Conservation (phyloP, 192 early-diverging fungal species). For the Powellomyces hirtus region DNA sequence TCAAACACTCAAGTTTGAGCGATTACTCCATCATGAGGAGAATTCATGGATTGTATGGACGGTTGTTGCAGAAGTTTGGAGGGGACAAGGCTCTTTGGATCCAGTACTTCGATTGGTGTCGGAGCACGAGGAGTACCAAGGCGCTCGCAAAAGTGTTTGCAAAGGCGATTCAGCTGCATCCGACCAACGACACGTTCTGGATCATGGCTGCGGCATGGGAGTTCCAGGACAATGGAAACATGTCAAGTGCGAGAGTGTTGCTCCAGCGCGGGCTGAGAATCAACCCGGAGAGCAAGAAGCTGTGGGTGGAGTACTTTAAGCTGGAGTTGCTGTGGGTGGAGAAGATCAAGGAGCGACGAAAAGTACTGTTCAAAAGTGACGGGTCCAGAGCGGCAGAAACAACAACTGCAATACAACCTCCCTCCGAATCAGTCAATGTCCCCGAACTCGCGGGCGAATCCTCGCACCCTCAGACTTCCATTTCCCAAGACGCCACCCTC, state of each 20-base stretch:
- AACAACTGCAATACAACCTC: constrained; percentile 31
- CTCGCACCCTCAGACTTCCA: not conserved
- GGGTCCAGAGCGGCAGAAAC: constrained; percentile 15
- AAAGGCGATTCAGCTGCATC: constrained; percentile 84
- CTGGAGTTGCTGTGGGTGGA: constrained; percentile 87
- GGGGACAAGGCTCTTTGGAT: constrained; percentile 84
- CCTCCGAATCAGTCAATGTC: constrained; percentile 10
- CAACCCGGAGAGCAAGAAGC: constrained; percentile 62
- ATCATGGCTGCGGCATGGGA: constrained; percentile 89
- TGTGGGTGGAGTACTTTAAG: constrained; percentile 94
- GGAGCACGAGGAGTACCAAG: constrained; percentile 48
- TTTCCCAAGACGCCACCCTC: constrained; percentile 2
- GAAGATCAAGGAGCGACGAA: constrained; percentile 77
- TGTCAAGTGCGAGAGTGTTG: constrained; percentile 75
- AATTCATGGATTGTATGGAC: constrained; percentile 77
- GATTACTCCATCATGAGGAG: constrained; percentile 75
- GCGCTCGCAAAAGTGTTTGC: constrained; percentile 74
- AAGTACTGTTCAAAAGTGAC: constrained; percentile 64
- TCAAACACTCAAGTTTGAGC: constrained; percentile 49
- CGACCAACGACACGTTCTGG: constrained; percentile 80
- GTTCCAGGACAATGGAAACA: constrained; percentile 79
- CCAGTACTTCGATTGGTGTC: constrained; percentile 87
- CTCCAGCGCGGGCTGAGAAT: constrained; percentile 84
- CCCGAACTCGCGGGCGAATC: constrained; percentile 17
- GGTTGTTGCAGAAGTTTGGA: constrained; percentile 72